Evolutionary conservation across 179 eudicot species (phyloP), one percentile per base, ranked within the genome.

Genomic region (Silene vulgaris): DNA sequence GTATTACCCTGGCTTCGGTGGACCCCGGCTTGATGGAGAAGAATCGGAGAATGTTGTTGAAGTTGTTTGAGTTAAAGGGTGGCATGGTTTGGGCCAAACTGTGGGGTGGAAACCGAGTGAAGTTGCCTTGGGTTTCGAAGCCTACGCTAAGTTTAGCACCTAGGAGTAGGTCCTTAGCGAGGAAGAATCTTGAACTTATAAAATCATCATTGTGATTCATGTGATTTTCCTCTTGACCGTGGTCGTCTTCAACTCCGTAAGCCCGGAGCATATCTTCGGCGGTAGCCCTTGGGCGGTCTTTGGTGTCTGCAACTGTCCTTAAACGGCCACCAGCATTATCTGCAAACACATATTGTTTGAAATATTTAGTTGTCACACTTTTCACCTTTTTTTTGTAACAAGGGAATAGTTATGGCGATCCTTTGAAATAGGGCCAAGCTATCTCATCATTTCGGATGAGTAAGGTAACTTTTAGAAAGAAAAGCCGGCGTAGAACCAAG

Each of bases 221-320:
- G 20, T 2, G 16, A 37, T 8, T 50, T 17, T 67, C 71, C 26
- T 37, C 16, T 0, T 67, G 3, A 40, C 71, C 40, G 13, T 67
- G 71, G 20, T 19, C 71, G 14, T 35, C 52, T 0, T 37, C 52
- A 7, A 37, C 71, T 37, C 37, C 71, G 71, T 67, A 67, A n/a
- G 17, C 52, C 52, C n/a, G 71, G 5, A 35, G 50, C 52, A 67
- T 40, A 4, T 67, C 71, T 13, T n/a, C 71, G 17, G 71, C 19
- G 4, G 35, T 16, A 23, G 71, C 71, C 71, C 71, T 32, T 66
- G 45, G 48, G 23, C 35, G 71, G 11, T 35, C 7, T 5, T 35
- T 67, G 14, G 52, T 40, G 54, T 67, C 71, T 37, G 71, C 71
- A 35, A 67, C 69, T 65, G 69, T 21, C 69, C 45, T 28, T 65